Percentiles rank a stretch among this genome's conserved stretches.
These are phyloP conservation scores for Knufia petricola DNA, from an alignment of 2,329 filamentous ascomycete species.

Conservation along the genomic window DNA sequence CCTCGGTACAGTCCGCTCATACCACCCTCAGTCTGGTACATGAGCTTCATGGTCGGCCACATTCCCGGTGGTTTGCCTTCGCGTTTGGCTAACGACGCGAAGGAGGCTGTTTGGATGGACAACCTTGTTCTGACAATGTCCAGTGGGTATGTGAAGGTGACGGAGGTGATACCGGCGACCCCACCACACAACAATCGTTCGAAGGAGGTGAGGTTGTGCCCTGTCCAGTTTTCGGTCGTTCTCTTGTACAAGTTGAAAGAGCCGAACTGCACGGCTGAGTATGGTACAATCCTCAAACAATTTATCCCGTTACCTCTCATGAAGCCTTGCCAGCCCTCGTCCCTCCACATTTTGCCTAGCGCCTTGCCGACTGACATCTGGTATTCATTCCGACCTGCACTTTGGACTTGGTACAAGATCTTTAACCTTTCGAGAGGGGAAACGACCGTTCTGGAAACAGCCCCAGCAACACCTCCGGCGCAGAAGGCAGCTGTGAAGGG, in stretches of 20 bases:
- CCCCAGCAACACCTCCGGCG: constrained; percentile 85
- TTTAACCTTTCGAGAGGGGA: constrained; percentile 92
- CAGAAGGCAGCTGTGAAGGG: constrained; percentile 87
- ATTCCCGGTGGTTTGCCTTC: constrained; percentile 73
- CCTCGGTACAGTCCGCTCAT: constrained; percentile 80
- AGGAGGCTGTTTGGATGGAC: constrained; percentile 95
- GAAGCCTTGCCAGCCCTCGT: constrained; percentile 94
- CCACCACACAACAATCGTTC: constrained; percentile 82
- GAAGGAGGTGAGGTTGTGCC: constrained; percentile 61
- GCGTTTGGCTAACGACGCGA: constrained; percentile 60
- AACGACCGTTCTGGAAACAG: constrained; percentile 94
- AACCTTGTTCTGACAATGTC: constrained; percentile 94
- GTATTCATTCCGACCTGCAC: constrained; percentile 80
- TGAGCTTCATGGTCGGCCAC: constrained; percentile 70
- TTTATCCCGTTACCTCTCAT: constrained; percentile 98
- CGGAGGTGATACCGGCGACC: constrained; percentile 86
- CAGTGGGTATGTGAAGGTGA: constrained; percentile 88
- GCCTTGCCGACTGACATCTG: constrained; percentile 84
- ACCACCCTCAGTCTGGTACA: constrained; percentile 90
- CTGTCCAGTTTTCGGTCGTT: constrained; percentile 68
- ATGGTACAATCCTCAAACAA: constrained; percentile 95
- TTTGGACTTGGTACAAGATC: constrained; percentile 96
- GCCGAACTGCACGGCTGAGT: constrained; percentile 95
- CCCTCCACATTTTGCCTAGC: constrained; percentile 86
- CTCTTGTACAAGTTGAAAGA: constrained; percentile 96